Evolutionary conservation across 345 rosid genomes (phyloP), one percentile per base, ranked within the genome.

Genomic region (Hibiscus trionum): DNA sequence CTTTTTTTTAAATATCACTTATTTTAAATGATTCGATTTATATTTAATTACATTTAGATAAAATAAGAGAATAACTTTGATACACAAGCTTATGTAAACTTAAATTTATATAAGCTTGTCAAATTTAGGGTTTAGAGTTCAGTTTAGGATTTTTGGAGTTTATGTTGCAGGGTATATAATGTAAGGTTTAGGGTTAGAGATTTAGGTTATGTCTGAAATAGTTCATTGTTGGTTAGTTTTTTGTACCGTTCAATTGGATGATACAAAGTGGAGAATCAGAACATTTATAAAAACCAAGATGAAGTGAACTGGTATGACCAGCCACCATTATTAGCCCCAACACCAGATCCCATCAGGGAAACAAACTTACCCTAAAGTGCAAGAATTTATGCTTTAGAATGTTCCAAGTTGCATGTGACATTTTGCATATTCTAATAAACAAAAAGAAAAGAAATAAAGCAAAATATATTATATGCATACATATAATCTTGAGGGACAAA

Each of bases 321-420:
- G 72, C 62, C 71, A 75, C 37, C 74, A 53, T 60, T 61, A 10
- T 72, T 64, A 66, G 75, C 71, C 61, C 33, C 73, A 73, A 44
- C 75, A 61, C 42, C 24, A 47, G 42, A 74, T 75, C 77, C 29
- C 69, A 80, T 49, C 53, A 7, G 24, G 16, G 7, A 75, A 56
- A 65, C 11, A 73, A 50, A 65, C 75, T 73, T 52, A 33, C 64
- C 65, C 59, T 69, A 76, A 79, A 87, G 80, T 66, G 80, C 10
- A 69, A 70, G 77, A 82, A 85, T 75, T 58, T 74, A 79, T 77
- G 81, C 91, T 83, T 83, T 75, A 68, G 85, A 87, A 80, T 79
- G 82, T 85, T 85, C 86, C 84, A 46, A 78, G 74, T 73, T 62
- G 84, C 89, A 82, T 82, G 84, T 80, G 83, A 75, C 73, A 66